A percentile compares a stretch with the other conserved stretches of the same genome.
phyloP scores from a whole-genome alignment of 1,284 basidiomycete genomes.

The Lentinula novae-zelandiae region DNA sequence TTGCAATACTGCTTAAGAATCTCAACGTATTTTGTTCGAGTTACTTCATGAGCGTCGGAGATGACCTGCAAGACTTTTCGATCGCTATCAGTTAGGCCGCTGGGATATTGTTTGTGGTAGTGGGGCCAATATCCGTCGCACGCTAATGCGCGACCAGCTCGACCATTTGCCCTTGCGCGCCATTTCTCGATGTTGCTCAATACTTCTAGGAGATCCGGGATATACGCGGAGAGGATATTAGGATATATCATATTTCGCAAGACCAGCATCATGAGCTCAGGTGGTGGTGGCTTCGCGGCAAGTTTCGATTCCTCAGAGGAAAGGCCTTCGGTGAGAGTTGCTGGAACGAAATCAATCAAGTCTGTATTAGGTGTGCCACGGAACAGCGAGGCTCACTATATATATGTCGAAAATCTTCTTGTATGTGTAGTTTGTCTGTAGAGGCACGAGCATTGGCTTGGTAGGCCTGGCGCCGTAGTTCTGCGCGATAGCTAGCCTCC shows the following conservation, averaged over 20 bases:
- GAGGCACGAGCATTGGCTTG: neutral
- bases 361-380: neutral
- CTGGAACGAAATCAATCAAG: neutral
- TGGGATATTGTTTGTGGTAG: neutral
- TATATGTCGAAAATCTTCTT: neutral
- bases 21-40: neutral
- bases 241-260: constrained; percentile 7
- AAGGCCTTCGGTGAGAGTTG: neutral
- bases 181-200: constrained; percentile 6
- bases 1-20: neutral
- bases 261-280: neutral
- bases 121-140: neutral
- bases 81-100: neutral
- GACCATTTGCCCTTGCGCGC: neutral
- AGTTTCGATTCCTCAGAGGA: neutral
- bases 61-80: neutral
- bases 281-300: neutral
- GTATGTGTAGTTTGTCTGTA: neutral
- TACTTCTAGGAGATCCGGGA: constrained; percentile 5
- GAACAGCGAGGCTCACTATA: neutral
- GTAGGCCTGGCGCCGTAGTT: neutral
- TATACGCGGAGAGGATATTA: neutral
- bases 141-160: neutral
- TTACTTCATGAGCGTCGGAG: neutral
- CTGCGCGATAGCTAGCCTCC: neutral